These are phyloP conservation scores for Scutellaria galericulata DNA, from an alignment of 257 asterid genomes.

Conservation along the genomic window DNA sequence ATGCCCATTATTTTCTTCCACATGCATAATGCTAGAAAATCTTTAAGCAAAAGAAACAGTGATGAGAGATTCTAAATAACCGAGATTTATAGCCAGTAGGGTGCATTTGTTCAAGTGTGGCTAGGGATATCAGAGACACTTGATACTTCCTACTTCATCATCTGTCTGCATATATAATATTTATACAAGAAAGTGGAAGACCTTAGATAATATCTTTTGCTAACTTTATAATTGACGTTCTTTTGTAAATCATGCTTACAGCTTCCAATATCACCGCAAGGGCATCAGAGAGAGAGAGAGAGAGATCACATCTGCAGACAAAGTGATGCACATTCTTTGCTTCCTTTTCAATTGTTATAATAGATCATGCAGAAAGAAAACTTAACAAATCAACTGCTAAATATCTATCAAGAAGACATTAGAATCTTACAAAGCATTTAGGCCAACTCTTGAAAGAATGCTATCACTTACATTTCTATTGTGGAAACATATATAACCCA, in stretches of 20 bases:
- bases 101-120: slow-evolving; percentile 20
- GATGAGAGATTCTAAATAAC: slow-evolving; percentile 4
- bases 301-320: slow-evolving; percentile 1
- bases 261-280: too few species aligned
- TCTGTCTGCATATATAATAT: too few species aligned
- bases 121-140: neutral
- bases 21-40: slow-evolving; percentile 20
- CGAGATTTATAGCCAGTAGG: slow-evolving; percentile 3
- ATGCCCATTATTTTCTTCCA: slow-evolving; percentile 20
- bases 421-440: slow-evolving; percentile 14
- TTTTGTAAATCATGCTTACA: too few species aligned
- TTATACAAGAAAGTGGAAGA: too few species aligned
- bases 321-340: slow-evolving; percentile 2
- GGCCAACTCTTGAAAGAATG: slow-evolving; percentile 19
- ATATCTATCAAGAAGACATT: neutral
- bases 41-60: slow-evolving; percentile 18
- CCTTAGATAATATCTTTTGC: too few species aligned
- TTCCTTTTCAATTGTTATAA: slow-evolving; percentile 16
- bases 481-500: slow-evolving; percentile 4
- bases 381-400: neutral
- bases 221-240: too few species aligned
- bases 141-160: too few species aligned
- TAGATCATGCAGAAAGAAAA: slow-evolving; percentile 20
- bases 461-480: slow-evolving; percentile 4
- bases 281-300: neutral